A percentile compares a stretch with the other conserved stretches of the same genome.
Evolutionary conservation across 2,329 filamentous ascomycete genomes (phyloP).

Genomic region (Diaporthe humulicola): DNA sequence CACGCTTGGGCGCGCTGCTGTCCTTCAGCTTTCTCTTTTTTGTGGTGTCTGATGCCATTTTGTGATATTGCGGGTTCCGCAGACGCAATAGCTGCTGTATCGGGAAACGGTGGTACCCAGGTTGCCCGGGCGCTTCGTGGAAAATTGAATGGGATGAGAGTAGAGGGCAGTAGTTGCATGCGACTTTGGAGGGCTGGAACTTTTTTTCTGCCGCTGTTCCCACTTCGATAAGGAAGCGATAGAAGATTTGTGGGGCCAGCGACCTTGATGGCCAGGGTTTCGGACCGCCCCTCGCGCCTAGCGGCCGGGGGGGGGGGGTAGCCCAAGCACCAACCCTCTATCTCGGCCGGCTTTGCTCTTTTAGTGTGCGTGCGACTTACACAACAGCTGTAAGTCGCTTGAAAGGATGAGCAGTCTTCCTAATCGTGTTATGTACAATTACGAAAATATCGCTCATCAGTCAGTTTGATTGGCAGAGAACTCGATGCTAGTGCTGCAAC

Average conservation of each 20-base stretch:
- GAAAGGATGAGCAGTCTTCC: neutral
- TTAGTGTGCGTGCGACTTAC: too few species aligned
- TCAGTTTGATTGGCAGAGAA: too few species aligned
- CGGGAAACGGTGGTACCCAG: neutral
- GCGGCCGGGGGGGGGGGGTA: neutral
- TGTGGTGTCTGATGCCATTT: constrained; percentile 48
- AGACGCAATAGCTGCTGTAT: neutral
- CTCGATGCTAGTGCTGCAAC: neutral
- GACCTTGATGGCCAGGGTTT: neutral
- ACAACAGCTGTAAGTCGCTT: neutral
- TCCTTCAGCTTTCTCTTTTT: constrained; percentile 55
- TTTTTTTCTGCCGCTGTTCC: constrained; percentile 38
- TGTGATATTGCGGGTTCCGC: constrained; percentile 39
- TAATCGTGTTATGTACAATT: neutral
- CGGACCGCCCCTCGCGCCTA: neutral
- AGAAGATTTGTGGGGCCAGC: constrained; percentile 21
- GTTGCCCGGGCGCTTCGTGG: neutral
- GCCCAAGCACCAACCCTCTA: neutral
- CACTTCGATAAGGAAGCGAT: constrained; percentile 37
- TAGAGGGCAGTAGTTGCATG: neutral
- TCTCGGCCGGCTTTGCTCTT: too few species aligned
- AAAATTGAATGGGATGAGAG: constrained; percentile 1
- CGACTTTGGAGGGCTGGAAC: constrained; percentile 30
- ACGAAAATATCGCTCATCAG: too few species aligned
- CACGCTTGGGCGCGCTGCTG: constrained; percentile 43